Evolutionary conservation across 2,329 filamentous ascomycete genomes (phyloP).

Genomic region (Aspergillus tanneri): DNA sequence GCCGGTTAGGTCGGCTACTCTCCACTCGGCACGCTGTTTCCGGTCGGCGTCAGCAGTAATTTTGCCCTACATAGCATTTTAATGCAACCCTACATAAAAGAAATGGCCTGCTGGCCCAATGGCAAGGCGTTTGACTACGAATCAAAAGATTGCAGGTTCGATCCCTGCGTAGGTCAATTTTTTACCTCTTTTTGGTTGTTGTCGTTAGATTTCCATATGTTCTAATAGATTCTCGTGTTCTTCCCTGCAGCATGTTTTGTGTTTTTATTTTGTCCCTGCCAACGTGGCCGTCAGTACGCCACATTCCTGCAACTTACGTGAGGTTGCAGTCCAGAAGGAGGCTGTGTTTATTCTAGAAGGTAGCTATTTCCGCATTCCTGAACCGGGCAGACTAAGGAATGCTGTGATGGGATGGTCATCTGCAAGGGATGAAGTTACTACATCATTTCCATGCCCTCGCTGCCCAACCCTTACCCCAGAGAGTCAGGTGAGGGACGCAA

Average conservation of each 20-base stretch:
- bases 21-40: slow-evolving; percentile 27
- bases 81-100: accelerated
- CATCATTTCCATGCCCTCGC: background rate
- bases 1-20: background rate
- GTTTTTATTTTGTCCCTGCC: no score
- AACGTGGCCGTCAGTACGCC: no score
- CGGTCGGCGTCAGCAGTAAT: no score
- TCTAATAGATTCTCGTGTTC: no score
- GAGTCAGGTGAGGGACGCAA: no score
- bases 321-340: background rate
- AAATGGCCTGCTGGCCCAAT: slow-evolving; percentile 52
- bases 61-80: no score
- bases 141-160: slow-evolving; percentile 52
- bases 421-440: background rate
- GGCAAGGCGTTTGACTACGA: no score
- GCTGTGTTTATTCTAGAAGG: background rate
- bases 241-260: no score
- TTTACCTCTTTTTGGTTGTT: no score
- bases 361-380: background rate
- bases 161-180: slow-evolving; percentile 37
- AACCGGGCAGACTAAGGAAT: background rate
- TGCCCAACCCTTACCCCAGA: background rate
- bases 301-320: no score
- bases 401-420: background rate
- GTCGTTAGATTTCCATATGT: no score